Base-by-base conservation (phyloP, 2,329 filamentous ascomycete species). In the Fusarium gaditjirri region DNA sequence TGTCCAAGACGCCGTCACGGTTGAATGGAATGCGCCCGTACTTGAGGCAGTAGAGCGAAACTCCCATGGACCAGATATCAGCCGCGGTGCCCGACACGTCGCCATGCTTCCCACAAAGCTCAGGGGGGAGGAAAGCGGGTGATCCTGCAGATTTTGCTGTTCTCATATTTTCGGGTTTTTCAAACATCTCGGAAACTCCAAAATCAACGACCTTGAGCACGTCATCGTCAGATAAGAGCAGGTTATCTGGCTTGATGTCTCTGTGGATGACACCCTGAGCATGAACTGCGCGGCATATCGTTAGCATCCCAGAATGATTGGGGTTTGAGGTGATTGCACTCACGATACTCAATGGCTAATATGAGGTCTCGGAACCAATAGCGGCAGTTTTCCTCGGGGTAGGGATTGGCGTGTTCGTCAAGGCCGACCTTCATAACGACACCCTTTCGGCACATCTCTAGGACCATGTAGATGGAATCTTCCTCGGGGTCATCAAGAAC, bases 161-260 rank as follows among this genome's bases (percentile, higher is more conserved):
- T 80, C 90, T 91, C 96, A 98, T 98, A 49, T 94, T 88, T 4
- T 92, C 86, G 5, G 84, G 78, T 80, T 97, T 97, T 78, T 95
- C 92, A 75, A 99, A 99, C 91, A 99, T 98, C 79, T 99, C 95
- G 2, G 95, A 98, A 12, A 98, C 96, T n/a, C 96, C 96, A 85
- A 99, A 99, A 81, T 98, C 96, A 57, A 97, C 94, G 72, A 99
- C 92, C 81, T 98, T 99, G 57, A 99, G 88, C n/a, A 97, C 91
- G 76, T 98, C 93, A 61, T 98, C 95, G 39, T 92, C 89, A 1
- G 94, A 97, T 42, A 99, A 85, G 12, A 99, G 88, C 58, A 97
- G 92, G 76, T 99, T 99, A 81, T 98, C 96, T 0, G 96, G 96
- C 82, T 99, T 99, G 84, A 99, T 98, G 78, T 99, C 96, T 58